Conservation (phyloP, 225 moss, liverwort and hornwort species). For the Neckera pumila region DNA sequence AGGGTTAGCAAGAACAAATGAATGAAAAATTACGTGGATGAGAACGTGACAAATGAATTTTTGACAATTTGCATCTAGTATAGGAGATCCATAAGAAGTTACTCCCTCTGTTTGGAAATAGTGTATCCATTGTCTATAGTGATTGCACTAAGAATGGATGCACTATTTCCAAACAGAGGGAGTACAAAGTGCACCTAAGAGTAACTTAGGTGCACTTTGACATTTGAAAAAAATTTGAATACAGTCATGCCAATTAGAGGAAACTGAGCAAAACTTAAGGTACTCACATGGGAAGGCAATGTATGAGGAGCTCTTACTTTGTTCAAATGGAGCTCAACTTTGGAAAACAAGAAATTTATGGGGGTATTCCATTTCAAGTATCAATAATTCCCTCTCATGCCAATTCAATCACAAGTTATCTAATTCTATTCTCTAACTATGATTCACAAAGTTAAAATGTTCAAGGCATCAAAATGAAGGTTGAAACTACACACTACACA, state of each 20-base stretch:
- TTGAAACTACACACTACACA: not conserved
- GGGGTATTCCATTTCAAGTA: not conserved
- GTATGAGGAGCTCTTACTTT: not conserved
- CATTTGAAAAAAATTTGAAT: too few species aligned
- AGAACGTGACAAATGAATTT: not conserved
- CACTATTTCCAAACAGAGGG: too few species aligned
- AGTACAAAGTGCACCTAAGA: too few species aligned
- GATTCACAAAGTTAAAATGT: not conserved
- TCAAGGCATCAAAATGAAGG: not conserved
- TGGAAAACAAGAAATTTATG: not conserved
- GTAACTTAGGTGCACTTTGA: too few species aligned
- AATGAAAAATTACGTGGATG: fast-evolving
- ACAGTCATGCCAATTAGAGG: not conserved
- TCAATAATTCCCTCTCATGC: not conserved
- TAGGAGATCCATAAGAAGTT: not conserved
- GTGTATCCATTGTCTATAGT: too few species aligned
- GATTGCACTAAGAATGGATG: too few species aligned
- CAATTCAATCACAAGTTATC: not conserved
- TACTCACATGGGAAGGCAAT: not conserved
- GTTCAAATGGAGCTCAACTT: not conserved
- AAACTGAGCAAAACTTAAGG: not conserved
- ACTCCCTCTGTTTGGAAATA: too few species aligned
- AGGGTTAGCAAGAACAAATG: not conserved
- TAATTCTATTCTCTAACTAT: not conserved
- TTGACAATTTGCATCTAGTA: not conserved